These are phyloP conservation scores for Cryptococcus depauperatus DNA, from an alignment of 1,284 basidiomycete genomes.

Conservation along the genomic window DNA sequence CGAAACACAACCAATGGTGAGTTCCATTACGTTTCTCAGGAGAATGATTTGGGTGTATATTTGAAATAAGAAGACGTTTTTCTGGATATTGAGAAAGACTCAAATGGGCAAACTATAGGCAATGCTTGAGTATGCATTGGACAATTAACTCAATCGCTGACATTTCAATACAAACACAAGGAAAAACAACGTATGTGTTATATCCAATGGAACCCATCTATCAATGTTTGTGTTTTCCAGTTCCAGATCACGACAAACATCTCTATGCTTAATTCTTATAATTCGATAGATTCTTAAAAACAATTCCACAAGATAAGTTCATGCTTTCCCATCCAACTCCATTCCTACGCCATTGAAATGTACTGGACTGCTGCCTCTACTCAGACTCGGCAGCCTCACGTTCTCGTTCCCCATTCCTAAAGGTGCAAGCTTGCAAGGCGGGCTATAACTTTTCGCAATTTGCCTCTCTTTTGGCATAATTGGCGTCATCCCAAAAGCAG, in stretches of 20 bases:
- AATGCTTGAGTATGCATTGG: too few species aligned
- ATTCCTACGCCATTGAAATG: constrained; percentile 19
- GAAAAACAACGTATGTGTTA: not conserved
- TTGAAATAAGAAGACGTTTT: too few species aligned
- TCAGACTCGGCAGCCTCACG: constrained; percentile 28
- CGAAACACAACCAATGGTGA: too few species aligned
- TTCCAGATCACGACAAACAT: not conserved
- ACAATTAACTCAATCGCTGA: too few species aligned
- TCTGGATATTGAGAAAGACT: too few species aligned
- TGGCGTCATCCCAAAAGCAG: constrained; percentile 83
- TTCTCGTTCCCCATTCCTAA: constrained; percentile 16
- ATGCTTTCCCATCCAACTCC: constrained; percentile 30
- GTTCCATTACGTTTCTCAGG: too few species aligned
- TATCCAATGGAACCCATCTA: constrained; percentile 1
- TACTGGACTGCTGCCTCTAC: constrained; percentile 27
- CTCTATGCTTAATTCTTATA: not conserved
- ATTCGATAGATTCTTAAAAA: not conserved
- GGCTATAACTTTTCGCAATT: constrained; percentile 7
- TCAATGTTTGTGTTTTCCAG: constrained; percentile 4
- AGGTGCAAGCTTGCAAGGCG: constrained; percentile 31
- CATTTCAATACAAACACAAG: too few species aligned
- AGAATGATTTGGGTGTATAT: too few species aligned
- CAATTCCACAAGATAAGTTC: constrained; percentile 1
- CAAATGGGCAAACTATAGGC: too few species aligned
- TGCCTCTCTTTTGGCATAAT: constrained; percentile 43